A percentile compares a stretch with the other conserved stretches of the same genome.
Conservation (phyloP, 148 eudicot species). For the Suaeda aralocaspica region DNA sequence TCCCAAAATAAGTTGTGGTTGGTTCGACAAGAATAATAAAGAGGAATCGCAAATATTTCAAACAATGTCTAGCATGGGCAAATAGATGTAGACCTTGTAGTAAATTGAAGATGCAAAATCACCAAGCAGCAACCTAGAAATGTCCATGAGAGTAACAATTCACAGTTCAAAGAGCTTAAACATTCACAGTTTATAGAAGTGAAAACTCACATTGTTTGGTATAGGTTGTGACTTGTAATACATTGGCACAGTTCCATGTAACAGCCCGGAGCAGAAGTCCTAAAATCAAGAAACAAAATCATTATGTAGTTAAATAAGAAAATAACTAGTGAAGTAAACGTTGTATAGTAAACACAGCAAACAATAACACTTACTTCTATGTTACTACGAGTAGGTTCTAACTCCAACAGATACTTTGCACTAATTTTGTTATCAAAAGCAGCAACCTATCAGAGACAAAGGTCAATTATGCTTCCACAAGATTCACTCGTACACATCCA, state of each 20-base stretch:
- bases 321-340: not conserved
- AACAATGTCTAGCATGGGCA: not conserved
- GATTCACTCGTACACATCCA: too few species aligned
- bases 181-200: not conserved
- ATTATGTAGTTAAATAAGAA: not conserved
- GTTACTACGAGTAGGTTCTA: slow-evolving; percentile 55
- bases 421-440: slow-evolving; percentile 82
- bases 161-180: not conserved
- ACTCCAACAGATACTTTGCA: slow-evolving; percentile 73
- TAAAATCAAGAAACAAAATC: slow-evolving; percentile 31
- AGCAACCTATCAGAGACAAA: slow-evolving; percentile 45
- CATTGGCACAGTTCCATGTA: slow-evolving; percentile 48
- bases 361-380: slow-evolving; percentile 46
- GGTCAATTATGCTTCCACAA: slow-evolving; percentile 2
- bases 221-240: slow-evolving; percentile 73
- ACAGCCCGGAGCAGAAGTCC: slow-evolving; percentile 74
- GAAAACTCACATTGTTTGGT: slow-evolving; percentile 73
- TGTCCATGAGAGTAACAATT: not conserved
- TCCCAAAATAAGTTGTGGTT: too few species aligned
- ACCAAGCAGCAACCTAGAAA: not conserved
- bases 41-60: too few species aligned
- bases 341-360: not conserved
- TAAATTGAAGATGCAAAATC: not conserved
- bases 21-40: too few species aligned
- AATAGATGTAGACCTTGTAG: not conserved